phyloP scores from a whole-genome alignment of 768 basidiomycete species.

The Xanthoconium stramineum region DNA sequence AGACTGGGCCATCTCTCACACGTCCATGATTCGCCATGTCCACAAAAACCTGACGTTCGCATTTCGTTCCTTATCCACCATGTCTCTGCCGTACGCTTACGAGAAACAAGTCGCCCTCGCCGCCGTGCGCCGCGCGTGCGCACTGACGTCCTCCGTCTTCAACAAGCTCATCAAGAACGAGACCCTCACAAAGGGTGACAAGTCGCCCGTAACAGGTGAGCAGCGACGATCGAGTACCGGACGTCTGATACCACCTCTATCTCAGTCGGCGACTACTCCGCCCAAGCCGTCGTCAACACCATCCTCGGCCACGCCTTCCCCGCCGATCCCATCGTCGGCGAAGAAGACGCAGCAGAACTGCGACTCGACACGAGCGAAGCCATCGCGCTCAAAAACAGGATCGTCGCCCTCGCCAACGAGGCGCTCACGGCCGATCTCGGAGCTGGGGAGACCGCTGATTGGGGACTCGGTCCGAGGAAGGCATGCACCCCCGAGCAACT shows the following conservation, averaged over 20 bases:
- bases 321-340: constrained; percentile 84
- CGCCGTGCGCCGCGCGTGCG: constrained; percentile 85
- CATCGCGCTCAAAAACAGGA: constrained; percentile 51
- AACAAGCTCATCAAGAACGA: constrained; percentile 81
- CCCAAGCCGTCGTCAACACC: constrained; percentile 87
- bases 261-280: constrained; percentile 88
- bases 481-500: constrained; percentile 54
- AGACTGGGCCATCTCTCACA: too few species aligned
- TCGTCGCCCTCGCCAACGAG: constrained; percentile 81
- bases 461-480: constrained; percentile 69
- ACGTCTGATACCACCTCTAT: not conserved
- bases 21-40: constrained; percentile 15
- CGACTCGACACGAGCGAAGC: constrained; percentile 40
- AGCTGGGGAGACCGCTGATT: constrained; percentile 55
- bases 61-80: constrained; percentile 23
- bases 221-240: not conserved
- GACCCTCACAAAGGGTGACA: constrained; percentile 87
- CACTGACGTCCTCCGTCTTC: constrained; percentile 82
- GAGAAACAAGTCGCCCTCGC: constrained; percentile 83
- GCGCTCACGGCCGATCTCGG: constrained; percentile 55
- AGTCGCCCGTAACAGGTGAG: constrained; percentile 84
- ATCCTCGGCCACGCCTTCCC: constrained; percentile 81
- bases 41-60: constrained; percentile 3
- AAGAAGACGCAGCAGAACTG: constrained; percentile 87
- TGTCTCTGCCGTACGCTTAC: constrained; percentile 52